A percentile compares a stretch with the other conserved stretches of the same genome.
Evolutionary conservation across 306 rosid genomes (phyloP).

Genomic region (Rosa multiflora): DNA sequence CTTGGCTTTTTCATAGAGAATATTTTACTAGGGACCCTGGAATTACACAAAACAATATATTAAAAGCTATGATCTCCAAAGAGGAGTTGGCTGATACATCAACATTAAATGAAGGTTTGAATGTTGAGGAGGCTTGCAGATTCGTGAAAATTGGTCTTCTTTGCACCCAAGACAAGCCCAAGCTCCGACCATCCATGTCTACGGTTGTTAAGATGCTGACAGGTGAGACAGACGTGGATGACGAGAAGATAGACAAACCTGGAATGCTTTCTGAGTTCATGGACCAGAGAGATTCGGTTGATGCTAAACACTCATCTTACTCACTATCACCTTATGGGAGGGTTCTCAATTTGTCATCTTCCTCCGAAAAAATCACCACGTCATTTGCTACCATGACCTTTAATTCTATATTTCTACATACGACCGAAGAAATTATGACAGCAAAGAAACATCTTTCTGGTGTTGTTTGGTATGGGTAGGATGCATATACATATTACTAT

Average conservation of each 20-base stretch:
- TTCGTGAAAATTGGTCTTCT: conserved; percentile 67
- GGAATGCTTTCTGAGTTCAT: conserved; percentile 61
- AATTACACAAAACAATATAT: background rate
- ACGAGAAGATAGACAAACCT: conserved; percentile 53
- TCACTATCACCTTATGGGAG: conserved; percentile 18
- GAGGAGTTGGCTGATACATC: conserved; percentile 50
- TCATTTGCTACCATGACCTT: conserved; percentile 71
- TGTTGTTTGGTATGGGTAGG: background rate
- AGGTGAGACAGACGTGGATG: conserved; percentile 49
- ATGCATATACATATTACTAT: background rate
- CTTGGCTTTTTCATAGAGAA: background rate
- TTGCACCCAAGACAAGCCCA: conserved; percentile 82
- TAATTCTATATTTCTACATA: conserved; percentile 41
- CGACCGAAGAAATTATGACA: conserved; percentile 48
- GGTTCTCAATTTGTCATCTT: conserved; percentile 35
- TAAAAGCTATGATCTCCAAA: too few species aligned
- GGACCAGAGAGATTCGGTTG: conserved; percentile 27
- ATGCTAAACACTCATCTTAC: conserved; percentile 31
- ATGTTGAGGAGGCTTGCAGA: conserved; percentile 55
- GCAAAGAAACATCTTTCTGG: conserved; percentile 5
- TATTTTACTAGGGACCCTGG: background rate
- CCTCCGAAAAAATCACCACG: conserved; percentile 50
- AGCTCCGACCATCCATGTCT: conserved; percentile 76
- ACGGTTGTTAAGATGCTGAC: conserved; percentile 57
- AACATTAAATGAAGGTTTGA: conserved; percentile 24